Evolutionary conservation across 371 early-diverging fungal genomes (phyloP).

Genomic region (Mucor piriformis): DNA sequence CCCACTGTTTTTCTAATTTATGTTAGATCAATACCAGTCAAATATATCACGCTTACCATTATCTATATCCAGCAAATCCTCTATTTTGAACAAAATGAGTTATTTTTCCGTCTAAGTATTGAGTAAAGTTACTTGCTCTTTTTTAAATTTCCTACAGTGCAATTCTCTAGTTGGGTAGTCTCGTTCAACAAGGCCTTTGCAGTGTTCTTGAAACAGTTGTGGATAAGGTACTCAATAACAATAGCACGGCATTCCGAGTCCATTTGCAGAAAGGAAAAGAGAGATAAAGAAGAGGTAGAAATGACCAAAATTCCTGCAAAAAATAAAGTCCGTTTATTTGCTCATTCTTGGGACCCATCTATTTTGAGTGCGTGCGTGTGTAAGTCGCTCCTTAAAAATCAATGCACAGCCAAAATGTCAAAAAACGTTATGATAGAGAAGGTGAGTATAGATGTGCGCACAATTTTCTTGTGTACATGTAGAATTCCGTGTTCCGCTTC

Average conservation of each 20-base stretch:
- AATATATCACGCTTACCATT: not conserved
- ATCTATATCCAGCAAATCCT: not conserved
- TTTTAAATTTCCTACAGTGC: conserved; percentile 3
- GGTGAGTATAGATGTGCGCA: not conserved
- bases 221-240: conserved; percentile 56
- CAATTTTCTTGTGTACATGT: not conserved
- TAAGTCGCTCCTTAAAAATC: no score
- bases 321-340: not conserved
- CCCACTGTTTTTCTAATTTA: conserved; percentile 26
- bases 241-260: conserved; percentile 33
- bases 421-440: no score
- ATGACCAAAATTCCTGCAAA: not conserved
- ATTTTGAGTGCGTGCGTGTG: no score
- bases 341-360: not conserved
- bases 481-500: conserved; percentile 12
- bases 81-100: no score
- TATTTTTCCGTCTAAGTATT: not conserved
- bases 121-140: not conserved
- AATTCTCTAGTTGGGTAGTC: conserved; percentile 28
- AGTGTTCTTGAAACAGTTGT: conserved; percentile 65
- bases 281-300: conserved; percentile 1
- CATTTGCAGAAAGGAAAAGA: conserved; percentile 7
- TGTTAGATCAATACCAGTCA: not conserved
- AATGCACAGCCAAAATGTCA: no score
- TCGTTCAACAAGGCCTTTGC: conserved; percentile 63